Percentiles rank a stretch among this genome's conserved stretches.
These are phyloP conservation scores for Podospora conica DNA, from an alignment of 495 filamentous ascomycete genomes.

Conservation along the genomic window DNA sequence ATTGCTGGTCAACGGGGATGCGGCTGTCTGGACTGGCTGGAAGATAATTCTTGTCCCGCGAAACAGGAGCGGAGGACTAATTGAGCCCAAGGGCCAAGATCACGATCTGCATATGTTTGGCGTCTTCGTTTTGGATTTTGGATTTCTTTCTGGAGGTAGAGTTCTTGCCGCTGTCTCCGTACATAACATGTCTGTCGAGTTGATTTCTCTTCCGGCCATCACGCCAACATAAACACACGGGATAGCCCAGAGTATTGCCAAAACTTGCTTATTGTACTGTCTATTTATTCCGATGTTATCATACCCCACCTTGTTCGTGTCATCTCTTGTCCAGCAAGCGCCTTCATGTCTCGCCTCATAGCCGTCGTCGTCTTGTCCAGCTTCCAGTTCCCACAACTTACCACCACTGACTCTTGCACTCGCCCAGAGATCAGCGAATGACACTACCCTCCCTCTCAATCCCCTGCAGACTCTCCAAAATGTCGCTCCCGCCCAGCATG, in stretches of 20 bases:
- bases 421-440: conserved; percentile 40
- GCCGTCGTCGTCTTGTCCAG: neutral
- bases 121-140: neutral
- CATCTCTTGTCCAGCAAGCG: neutral
- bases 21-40: neutral
- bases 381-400: neutral
- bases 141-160: neutral
- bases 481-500: conserved; percentile 76
- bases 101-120: neutral
- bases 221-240: neutral
- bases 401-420: neutral
- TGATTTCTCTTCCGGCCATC: neutral
- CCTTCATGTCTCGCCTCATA: neutral
- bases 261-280: neutral
- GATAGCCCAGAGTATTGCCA: neutral
- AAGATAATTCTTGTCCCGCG: neutral
- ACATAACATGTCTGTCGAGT: neutral
- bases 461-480: conserved; percentile 78
- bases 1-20: neutral
- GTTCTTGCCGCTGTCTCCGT: neutral
- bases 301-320: neutral
- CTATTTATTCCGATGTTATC: neutral
- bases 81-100: neutral
- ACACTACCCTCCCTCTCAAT: conserved; percentile 69
- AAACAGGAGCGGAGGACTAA: neutral